Base-by-base conservation (phyloP, 1,139 yeast genomes). In the Saccharomyces hybrid region DNA sequence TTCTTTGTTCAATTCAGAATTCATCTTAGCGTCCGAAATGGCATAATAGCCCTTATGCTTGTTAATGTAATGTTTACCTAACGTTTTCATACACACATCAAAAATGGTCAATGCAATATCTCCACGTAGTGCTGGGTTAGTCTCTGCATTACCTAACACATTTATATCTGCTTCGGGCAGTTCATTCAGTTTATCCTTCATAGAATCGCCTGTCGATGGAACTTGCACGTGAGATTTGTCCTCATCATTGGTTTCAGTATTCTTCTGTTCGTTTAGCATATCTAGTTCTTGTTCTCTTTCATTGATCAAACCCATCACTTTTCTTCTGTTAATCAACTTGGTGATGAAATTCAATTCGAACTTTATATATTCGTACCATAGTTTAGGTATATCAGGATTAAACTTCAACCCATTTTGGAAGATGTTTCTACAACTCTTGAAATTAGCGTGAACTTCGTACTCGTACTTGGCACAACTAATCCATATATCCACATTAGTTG, bases 401-500 rank as follows among this genome's bases (percentile, higher is more conserved):
- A 95, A 85, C 67, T 96, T 79, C 49, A 95, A 75, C 38, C 86
- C 96, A 61, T 88, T 80, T 70, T 91, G 97, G 72, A 91, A 84
- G 49, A 93, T 77, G 11, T 82, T 80, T 71, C 99, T 80, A 16
- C 98, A 95, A 48, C 96, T 95, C 66, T 86, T 83, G 53, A 96
- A 90, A 64, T 90, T 88, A 51, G 93, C 88, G 70, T 93, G 90
- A 47, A 79, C 80, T 64, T 93, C 96, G 64, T 88, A 84, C 72
- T 95, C 98, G 70, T 89, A 90, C 67, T 88, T 88, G 49, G 98
- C 97, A 26, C 97, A 97, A 64, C 90, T 81, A 52, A 93, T 81
- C 99, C 99, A 95, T 13, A 95, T 88, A 63, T 85, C 85, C 1
- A 90, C 81, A 65, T 90, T 88, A 53, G 88, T 80, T n/a, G 99